Conservation (phyloP, 2,329 filamentous ascomycete genomes). For the Claviceps humidiphila region DNA sequence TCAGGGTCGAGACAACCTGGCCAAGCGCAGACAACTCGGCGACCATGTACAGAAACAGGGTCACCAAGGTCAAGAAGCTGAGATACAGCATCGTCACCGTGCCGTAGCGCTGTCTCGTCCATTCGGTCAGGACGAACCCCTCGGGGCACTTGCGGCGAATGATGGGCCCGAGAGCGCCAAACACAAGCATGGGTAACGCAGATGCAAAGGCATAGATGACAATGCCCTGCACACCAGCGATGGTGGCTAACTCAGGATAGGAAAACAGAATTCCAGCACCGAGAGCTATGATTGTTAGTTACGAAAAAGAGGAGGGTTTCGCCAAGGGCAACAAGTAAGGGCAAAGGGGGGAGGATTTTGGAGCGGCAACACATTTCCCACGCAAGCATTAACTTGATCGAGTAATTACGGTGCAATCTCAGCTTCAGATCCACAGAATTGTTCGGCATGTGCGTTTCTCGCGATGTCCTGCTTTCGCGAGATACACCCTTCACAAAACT, state of each 20-base stretch:
- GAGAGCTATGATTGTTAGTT: constrained; percentile 50
- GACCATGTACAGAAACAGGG: constrained; percentile 79
- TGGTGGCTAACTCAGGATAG: constrained; percentile 68
- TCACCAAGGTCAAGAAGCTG: constrained; percentile 65
- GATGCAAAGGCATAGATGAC: constrained; percentile 64
- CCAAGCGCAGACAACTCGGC: constrained; percentile 70
- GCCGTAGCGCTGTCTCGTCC: constrained; percentile 70
- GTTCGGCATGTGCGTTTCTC: constrained; percentile 3
- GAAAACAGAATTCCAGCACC: constrained; percentile 74
- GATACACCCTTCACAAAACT: constrained; percentile 34
- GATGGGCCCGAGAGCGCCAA: constrained; percentile 61
- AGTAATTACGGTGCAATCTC: constrained; percentile 94
- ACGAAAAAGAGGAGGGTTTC: constrained; percentile 9
- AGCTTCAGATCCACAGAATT: constrained; percentile 50
- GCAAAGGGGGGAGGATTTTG: constrained; percentile 20
- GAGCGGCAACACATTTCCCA: constrained; percentile 95
- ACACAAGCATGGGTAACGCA: constrained; percentile 58
- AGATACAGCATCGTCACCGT: constrained; percentile 55
- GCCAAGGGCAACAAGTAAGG: neutral
- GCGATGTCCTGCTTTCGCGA: constrained; percentile 11
- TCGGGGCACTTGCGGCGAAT: constrained; percentile 70
- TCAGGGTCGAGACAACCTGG: constrained; percentile 62
- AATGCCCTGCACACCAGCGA: constrained; percentile 66
- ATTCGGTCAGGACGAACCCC: constrained; percentile 74
- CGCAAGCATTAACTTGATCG: constrained; percentile 99